A percentile compares a stretch with the other conserved stretches of the same genome.
These are phyloP conservation scores for Ceriops decandra DNA, from an alignment of 345 rosid genomes.

Conservation along the genomic window DNA sequence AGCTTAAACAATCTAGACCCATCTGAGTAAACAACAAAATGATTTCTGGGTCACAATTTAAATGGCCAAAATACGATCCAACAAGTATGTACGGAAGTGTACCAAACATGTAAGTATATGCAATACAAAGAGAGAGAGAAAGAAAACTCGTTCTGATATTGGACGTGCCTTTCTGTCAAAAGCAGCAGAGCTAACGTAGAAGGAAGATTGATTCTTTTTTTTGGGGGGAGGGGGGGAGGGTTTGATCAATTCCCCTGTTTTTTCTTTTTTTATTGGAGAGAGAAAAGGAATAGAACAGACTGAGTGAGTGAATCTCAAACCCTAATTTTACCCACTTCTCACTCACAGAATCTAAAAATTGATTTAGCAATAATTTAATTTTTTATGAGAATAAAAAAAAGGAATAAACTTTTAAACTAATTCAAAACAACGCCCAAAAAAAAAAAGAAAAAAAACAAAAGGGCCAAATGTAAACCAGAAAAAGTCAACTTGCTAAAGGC, in stretches of 20 bases:
- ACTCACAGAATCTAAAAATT: background rate
- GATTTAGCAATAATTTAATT: background rate
- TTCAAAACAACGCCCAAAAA: no score
- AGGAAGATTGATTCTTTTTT: background rate
- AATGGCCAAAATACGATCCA: background rate
- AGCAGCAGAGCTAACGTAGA: background rate
- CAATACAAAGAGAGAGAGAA: background rate
- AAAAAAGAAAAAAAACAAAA: no score
- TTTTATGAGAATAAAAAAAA: background rate
- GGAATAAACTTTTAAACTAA: no score
- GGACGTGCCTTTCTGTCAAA: background rate
- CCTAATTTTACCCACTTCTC: constrained; percentile 8
- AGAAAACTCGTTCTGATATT: constrained; percentile 1
- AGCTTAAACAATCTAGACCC: constrained; percentile 6
- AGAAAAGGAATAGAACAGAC: background rate
- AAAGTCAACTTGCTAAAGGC: no score
- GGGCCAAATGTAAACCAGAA: no score
- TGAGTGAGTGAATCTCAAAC: constrained; percentile 13
- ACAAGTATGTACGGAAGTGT: background rate
- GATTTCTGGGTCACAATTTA: background rate
- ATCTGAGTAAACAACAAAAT: background rate
- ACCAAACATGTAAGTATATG: background rate
- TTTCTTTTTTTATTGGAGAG: background rate
- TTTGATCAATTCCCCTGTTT: background rate
- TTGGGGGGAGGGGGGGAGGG: background rate